Conservation (phyloP, 2,329 filamentous ascomycete genomes). For the Claviceps sp. region DNA sequence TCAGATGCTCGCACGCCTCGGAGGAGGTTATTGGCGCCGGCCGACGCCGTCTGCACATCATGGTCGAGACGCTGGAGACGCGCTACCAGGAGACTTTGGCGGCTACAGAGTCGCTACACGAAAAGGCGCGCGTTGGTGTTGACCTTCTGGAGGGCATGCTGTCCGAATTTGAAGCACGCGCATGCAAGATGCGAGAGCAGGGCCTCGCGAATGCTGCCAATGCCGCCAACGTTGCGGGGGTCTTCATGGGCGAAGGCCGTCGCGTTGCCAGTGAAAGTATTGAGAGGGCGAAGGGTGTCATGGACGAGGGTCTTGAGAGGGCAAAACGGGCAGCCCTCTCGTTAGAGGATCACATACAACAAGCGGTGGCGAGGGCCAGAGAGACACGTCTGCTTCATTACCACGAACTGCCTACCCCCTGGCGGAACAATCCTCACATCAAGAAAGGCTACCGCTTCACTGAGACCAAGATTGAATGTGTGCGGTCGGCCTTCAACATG, state of each 20-base stretch:
- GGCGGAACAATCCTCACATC: slow-evolving; percentile 93
- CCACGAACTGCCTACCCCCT: slow-evolving; percentile 79
- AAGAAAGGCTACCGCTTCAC: slow-evolving; percentile 83
- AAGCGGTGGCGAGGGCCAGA: slow-evolving; percentile 59
- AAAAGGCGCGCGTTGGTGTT: slow-evolving; percentile 81
- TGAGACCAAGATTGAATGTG: slow-evolving; percentile 78
- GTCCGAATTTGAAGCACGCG: slow-evolving; percentile 69
- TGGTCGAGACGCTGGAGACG: slow-evolving; percentile 83
- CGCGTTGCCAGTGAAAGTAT: slow-evolving; percentile 71
- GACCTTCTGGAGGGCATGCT: slow-evolving; percentile 77
- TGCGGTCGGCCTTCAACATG: slow-evolving; percentile 67
- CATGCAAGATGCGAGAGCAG: slow-evolving; percentile 65
- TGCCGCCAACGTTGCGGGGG: slow-evolving; percentile 52
- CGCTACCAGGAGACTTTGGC: slow-evolving; percentile 77
- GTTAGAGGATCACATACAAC: slow-evolving; percentile 72
- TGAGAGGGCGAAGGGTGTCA: slow-evolving; percentile 58
- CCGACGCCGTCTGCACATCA: slow-evolving; percentile 66
- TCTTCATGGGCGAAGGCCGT: slow-evolving; percentile 63
- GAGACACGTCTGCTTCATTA: slow-evolving; percentile 78
- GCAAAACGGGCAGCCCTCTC: slow-evolving; percentile 72
- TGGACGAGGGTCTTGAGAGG: slow-evolving; percentile 69
- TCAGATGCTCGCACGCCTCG: slow-evolving; percentile 78
- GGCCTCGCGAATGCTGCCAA: slow-evolving; percentile 53
- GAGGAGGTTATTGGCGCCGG: slow-evolving; percentile 83
- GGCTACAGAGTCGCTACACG: slow-evolving; percentile 75